Evolutionary conservation across 179 eudicot species (phyloP).

Genomic region (Vitellaria paradoxa): DNA sequence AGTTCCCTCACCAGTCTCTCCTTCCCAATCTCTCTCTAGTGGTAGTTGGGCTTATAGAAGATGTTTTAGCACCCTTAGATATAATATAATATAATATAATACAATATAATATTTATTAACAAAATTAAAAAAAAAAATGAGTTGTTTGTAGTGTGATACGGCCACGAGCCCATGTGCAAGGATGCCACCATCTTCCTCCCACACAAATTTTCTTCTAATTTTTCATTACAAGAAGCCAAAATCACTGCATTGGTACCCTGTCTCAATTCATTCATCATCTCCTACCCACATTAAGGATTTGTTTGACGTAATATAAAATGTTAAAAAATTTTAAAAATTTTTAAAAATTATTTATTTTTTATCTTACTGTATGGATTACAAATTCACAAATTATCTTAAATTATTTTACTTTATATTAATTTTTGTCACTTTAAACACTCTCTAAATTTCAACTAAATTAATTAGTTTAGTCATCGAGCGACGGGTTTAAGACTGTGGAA

Average conservation of each 20-base stretch:
- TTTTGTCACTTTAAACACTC: no score
- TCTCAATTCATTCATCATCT: background rate
- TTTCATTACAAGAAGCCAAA: slow-evolving; percentile 9
- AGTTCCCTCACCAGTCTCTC: background rate
- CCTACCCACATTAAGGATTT: slow-evolving; percentile 11
- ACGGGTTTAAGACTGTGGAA: no score
- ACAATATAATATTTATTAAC: no score
- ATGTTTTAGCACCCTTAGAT: slow-evolving; percentile 17
- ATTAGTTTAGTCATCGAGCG: background rate
- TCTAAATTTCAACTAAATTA: background rate
- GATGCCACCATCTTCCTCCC: slow-evolving; percentile 20
- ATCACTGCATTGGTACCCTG: background rate
- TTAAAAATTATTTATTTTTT: no score
- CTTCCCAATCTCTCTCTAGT: background rate
- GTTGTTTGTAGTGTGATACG: background rate
- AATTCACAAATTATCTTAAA: no score
- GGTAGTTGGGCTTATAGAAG: slow-evolving; percentile 21
- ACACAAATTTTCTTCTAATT: background rate
- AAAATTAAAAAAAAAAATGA: background rate
- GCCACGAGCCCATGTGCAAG: slow-evolving; percentile 33
- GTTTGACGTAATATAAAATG: no score
- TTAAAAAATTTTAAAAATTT: no score
- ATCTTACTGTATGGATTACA: no score
- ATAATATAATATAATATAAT: no score
- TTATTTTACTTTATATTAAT: no score